phyloP scores from a whole-genome alignment of 2,329 filamentous ascomycete species.

The Peltaster fructicola region DNA sequence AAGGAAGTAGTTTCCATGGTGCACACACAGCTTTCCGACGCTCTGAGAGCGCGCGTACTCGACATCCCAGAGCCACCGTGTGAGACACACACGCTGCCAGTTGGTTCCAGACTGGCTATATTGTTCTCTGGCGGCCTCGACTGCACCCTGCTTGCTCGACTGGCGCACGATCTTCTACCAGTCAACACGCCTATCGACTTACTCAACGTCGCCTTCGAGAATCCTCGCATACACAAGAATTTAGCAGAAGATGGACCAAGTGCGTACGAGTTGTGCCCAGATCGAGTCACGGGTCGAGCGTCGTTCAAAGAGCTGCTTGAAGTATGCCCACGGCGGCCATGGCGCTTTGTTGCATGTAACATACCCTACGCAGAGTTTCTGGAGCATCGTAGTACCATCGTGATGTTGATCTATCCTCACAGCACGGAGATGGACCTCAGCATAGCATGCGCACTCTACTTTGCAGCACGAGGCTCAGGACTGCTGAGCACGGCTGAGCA shows the following conservation, averaged over 20 bases:
- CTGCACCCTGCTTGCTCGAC: constrained; percentile 69
- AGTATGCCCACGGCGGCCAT: constrained; percentile 52
- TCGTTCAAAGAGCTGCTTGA: constrained; percentile 57
- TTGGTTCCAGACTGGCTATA: constrained; percentile 47
- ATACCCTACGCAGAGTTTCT: constrained; percentile 62
- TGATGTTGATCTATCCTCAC: constrained; percentile 73
- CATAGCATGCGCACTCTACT: constrained; percentile 86
- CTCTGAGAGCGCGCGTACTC: constrained; percentile 27
- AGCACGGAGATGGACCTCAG: constrained; percentile 98
- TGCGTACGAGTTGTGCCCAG: constrained; percentile 70
- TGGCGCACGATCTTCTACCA: constrained; percentile 62
- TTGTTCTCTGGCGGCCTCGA: constrained; percentile 91
- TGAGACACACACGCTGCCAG: constrained; percentile 3
- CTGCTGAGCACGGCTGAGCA: constrained; percentile 5
- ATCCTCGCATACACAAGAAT: constrained; percentile 46
- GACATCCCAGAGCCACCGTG: constrained; percentile 38
- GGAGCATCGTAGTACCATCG: constrained; percentile 49
- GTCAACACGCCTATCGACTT: constrained; percentile 57
- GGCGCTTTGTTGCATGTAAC: constrained; percentile 77
- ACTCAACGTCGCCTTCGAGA: constrained; percentile 93
- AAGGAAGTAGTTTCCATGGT: too few relatives aligned
- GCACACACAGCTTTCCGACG: constrained; percentile 10
- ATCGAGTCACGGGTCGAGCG: constrained; percentile 69
- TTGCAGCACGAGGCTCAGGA: constrained; percentile 57
- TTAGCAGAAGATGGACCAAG: constrained; percentile 10